Base-by-base conservation (phyloP, 768 basidiomycete species). In the Coprinopsis sp. region DNA sequence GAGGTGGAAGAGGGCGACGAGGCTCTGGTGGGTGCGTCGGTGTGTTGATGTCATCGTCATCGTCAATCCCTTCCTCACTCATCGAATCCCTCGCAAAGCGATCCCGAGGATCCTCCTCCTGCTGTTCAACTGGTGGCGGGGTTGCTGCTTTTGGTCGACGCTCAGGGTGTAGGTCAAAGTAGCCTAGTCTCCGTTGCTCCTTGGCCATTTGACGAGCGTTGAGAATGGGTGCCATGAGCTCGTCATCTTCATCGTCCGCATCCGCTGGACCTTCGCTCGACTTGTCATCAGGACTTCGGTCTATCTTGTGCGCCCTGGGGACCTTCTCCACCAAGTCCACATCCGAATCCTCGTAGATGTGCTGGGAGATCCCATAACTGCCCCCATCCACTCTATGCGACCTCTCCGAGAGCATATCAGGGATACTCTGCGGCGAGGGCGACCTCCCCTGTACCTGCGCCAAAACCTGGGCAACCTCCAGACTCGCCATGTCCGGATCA, bases 91-190 rank as follows among this genome's bases (percentile, higher is more conserved):
- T 30, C n/a, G 64, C 68, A n/a, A 72, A 56, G 45, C 61, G 62
- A 6, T 42, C 61, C 12, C 69, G 63, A 25, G 69, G 67, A 46
- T 69, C 63, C 14, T 71, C 67, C 11, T 58, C 57, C 18, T 50
- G 55, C n/a, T 51, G 37, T 11, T 54, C 52, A n/a, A 56, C 50
- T 3, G 54, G 47, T 11, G 59, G 47, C 3, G 56, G 59, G n/a
- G n/a, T n/a, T n/a, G n/a, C n/a, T n/a, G n/a, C n/a, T n/a, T n/a
- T n/a, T 18, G 74, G 75, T 30, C 81, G 68, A 36, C 87, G 73
- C 36, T 89, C 87, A 10, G 87, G 87, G 59, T 90, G 87, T 12
- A 87, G 55, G 59, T 88, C 87, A 58, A 90, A 90, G 60, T 90
- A 90, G 0, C 84, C 82, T 22, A 80, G 42, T 14, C 84, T 73